Percentiles rank a stretch among this genome's conserved stretches.
Evolutionary conservation across 1,139 yeast genomes (phyloP).

Genomic region (Yamadazyma pseudoaaseri): DNA sequence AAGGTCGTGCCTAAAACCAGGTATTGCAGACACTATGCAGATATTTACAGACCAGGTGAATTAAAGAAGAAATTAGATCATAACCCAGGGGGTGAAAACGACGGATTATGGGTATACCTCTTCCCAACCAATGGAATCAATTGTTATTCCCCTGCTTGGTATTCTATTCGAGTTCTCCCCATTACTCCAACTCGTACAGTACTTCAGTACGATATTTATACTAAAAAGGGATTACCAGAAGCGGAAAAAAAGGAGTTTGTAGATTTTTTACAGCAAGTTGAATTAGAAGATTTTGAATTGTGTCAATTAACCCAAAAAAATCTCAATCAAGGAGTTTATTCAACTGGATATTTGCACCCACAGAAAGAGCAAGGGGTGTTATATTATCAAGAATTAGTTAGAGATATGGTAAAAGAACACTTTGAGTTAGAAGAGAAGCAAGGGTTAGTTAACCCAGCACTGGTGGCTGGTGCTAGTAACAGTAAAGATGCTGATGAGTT

Average conservation of each 20-base stretch:
- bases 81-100: slow-evolving; percentile 59
- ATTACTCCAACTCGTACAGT: slow-evolving; percentile 51
- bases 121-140: slow-evolving; percentile 60
- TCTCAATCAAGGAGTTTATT: slow-evolving; percentile 57
- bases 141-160: slow-evolving; percentile 68
- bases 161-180: slow-evolving; percentile 59
- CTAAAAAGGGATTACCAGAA: slow-evolving; percentile 56
- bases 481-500: slow-evolving; percentile 47
- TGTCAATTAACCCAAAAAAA: slow-evolving; percentile 60
- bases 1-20: slow-evolving; percentile 58
- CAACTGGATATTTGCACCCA: slow-evolving; percentile 59
- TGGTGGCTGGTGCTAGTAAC: slow-evolving; percentile 35
- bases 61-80: slow-evolving; percentile 18
- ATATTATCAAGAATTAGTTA: slow-evolving; percentile 54
- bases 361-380: slow-evolving; percentile 57
- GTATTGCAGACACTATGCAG: slow-evolving; percentile 56
- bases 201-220: slow-evolving; percentile 58
- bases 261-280: slow-evolving; percentile 60
- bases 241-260: slow-evolving; percentile 57
- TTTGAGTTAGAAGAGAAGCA: slow-evolving; percentile 41
- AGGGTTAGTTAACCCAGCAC: slow-evolving; percentile 54
- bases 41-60: slow-evolving; percentile 19
- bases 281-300: slow-evolving; percentile 57
- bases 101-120: slow-evolving; percentile 61
- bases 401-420: slow-evolving; percentile 58